Conservation (phyloP, 495 filamentous ascomycete genomes). For the Massariosphaeria phaeospora region DNA sequence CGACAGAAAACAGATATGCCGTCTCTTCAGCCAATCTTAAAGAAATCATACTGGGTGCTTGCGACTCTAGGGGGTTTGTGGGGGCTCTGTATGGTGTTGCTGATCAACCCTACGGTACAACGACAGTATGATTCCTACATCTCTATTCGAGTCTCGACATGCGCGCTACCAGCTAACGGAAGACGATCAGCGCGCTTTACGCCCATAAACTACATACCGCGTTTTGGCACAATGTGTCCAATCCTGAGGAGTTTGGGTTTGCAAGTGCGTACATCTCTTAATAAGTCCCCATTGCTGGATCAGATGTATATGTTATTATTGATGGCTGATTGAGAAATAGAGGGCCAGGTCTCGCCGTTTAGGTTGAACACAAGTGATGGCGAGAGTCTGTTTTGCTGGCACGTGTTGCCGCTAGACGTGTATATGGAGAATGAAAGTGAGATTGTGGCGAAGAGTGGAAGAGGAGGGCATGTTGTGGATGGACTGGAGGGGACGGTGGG, state of each 20-base stretch:
- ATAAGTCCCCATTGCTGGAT: background rate
- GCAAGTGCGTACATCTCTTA: slow-evolving; percentile 52
- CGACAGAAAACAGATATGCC: too few relatives aligned
- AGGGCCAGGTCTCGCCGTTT: slow-evolving; percentile 42
- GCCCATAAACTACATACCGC: slow-evolving; percentile 65
- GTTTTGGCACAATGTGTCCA: slow-evolving; percentile 63
- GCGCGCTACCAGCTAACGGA: too few relatives aligned
- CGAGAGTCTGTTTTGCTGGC: slow-evolving; percentile 42
- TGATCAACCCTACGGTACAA: slow-evolving; percentile 53
- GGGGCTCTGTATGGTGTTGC: slow-evolving; percentile 42
- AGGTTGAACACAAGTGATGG: slow-evolving; percentile 37
- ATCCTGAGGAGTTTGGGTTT: slow-evolving; percentile 76
- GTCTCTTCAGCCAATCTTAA: slow-evolving; percentile 32
- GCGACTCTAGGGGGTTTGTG: slow-evolving; percentile 39
- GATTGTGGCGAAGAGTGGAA: slow-evolving; percentile 27
- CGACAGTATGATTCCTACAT: slow-evolving; percentile 48
- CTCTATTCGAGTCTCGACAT: background rate
- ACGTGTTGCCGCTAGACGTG: slow-evolving; percentile 39
- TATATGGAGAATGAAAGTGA: slow-evolving; percentile 38
- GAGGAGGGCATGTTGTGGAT: slow-evolving; percentile 20
- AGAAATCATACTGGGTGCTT: slow-evolving; percentile 42
- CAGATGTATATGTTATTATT: slow-evolving; percentile 1
- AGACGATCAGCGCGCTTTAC: slow-evolving; percentile 61
- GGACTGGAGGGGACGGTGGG: slow-evolving; percentile 35
- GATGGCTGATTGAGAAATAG: slow-evolving; percentile 13